Conservation (phyloP, 106 monocot genomes). For the Apostasia ramifera region DNA sequence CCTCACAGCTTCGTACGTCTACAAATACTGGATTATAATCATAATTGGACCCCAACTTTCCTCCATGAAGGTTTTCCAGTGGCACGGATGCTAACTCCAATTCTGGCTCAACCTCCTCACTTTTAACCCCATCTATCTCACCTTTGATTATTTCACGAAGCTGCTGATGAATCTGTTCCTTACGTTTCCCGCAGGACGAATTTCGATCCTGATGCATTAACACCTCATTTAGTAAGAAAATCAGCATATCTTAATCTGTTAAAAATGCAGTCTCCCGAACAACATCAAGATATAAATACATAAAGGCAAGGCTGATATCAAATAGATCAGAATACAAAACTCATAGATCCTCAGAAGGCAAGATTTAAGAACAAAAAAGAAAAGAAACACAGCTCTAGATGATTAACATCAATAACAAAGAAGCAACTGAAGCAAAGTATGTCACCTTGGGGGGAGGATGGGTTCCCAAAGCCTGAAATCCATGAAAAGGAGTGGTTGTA, state of each 20-base stretch:
- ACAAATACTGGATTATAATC: conserved; percentile 3
- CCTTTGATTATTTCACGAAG: conserved; percentile 23
- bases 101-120: conserved; percentile 7
- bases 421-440: background rate
- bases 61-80: conserved; percentile 7
- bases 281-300: background rate
- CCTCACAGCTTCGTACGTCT: conserved; percentile 11
- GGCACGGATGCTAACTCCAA: conserved; percentile 7
- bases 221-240: background rate
- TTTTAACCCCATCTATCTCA: conserved; percentile 11
- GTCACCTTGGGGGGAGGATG: conserved; percentile 43
- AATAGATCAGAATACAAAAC: background rate
- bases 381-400: background rate
- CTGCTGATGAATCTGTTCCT: conserved; percentile 31
- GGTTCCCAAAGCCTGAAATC: conserved; percentile 28
- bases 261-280: background rate
- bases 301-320: background rate
- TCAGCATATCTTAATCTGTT: background rate
- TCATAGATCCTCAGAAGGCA: background rate
- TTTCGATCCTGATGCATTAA: conserved; percentile 20
- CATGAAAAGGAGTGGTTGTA: conserved; percentile 10
- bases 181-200: conserved; percentile 21
- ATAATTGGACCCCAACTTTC: background rate
- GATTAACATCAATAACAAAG: background rate
- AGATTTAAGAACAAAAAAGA: background rate